Conservation (phyloP, 2,329 filamentous ascomycete genomes). For the Apiospora koreana region DNA sequence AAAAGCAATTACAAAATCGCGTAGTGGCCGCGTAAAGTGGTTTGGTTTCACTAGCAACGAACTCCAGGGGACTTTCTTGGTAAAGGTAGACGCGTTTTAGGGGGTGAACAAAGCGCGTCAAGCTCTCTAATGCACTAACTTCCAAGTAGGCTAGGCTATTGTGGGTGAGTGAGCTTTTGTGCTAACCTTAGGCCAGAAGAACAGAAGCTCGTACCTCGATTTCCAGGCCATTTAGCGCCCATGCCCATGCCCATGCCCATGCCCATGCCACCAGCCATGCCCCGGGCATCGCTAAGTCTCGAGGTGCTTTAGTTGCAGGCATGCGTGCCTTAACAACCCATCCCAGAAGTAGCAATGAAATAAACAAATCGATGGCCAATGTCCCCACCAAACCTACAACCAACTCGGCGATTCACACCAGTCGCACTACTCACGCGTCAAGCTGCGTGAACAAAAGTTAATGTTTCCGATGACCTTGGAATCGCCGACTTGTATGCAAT, state of each 20-base stretch:
- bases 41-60: background rate
- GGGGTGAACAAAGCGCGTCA: background rate
- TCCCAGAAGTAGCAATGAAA: background rate
- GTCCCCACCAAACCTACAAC: background rate
- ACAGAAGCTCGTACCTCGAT: background rate
- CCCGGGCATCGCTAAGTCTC: background rate
- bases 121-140: background rate
- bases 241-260: background rate
- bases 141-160: background rate
- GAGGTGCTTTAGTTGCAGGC: background rate
- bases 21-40: background rate
- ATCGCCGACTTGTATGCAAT: background rate
- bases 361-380: slow-evolving; percentile 5
- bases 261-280: background rate
- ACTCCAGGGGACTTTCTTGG: background rate
- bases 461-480: background rate
- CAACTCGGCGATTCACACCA: background rate
- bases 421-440: background rate
- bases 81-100: background rate
- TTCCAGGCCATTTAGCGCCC: background rate
- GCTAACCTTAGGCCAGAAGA: no score
- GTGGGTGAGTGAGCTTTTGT: background rate
- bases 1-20: background rate
- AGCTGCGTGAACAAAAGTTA: slow-evolving; percentile 5
- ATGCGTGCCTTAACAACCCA: background rate